phyloP scores from a whole-genome alignment of 2,329 filamentous ascomycete species.

The Fusarium temperatum region DNA sequence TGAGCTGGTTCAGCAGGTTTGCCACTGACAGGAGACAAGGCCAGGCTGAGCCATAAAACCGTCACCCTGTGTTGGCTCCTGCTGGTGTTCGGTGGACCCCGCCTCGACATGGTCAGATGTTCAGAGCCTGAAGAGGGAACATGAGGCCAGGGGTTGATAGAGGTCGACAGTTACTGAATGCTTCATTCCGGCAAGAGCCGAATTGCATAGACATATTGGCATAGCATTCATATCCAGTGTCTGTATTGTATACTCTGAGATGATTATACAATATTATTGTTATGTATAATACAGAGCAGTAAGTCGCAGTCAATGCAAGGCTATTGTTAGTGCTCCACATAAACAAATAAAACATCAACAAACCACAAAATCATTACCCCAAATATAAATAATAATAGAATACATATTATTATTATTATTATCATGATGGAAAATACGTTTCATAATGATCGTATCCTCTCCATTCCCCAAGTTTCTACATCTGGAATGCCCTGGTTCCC shows the following conservation, averaged over 20 bases:
- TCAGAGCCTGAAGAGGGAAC: slow-evolving; percentile 26
- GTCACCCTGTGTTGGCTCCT: slow-evolving; percentile 1
- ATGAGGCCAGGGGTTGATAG: slow-evolving; percentile 29
- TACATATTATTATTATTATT: neutral
- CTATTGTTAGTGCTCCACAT: neutral
- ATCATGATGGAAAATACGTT: neutral
- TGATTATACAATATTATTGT: neutral
- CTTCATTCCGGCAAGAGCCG: slow-evolving; percentile 25
- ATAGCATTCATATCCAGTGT: neutral
- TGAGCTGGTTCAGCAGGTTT: slow-evolving; percentile 17
- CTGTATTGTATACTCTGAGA: neutral
- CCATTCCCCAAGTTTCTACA: slow-evolving; percentile 13
- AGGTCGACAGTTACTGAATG: slow-evolving; percentile 16
- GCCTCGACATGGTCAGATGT: slow-evolving; percentile 29
- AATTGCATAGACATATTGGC: neutral
- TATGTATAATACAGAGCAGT: neutral
- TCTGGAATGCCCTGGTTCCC: slow-evolving; percentile 12
- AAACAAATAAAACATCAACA: neutral
- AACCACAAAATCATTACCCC: neutral
- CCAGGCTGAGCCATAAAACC: neutral
- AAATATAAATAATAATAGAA: neutral
- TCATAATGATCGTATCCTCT: neutral
- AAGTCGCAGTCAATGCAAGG: neutral
- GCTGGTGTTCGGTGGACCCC: slow-evolving; percentile 27
- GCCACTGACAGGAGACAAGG: neutral